These are phyloP conservation scores for Ascoidea asiatica DNA, from an alignment of 805 yeast genomes.

Conservation along the genomic window DNA sequence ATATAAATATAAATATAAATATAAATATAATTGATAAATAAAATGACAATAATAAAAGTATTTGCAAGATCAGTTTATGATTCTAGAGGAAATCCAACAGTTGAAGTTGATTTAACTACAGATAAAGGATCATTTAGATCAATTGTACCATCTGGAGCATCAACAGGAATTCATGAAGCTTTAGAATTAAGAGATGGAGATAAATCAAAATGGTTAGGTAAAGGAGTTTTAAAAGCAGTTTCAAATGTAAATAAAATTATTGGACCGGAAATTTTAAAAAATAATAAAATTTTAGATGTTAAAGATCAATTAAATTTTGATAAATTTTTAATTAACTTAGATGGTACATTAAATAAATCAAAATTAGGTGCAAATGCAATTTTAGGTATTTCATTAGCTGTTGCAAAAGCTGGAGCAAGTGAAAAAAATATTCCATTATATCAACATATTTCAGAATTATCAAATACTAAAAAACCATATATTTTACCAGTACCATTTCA, in stretches of 20 bases:
- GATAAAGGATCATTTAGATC: slow-evolving; percentile 90
- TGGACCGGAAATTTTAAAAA: slow-evolving; percentile 86
- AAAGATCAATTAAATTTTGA: slow-evolving; percentile 80
- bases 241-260: slow-evolving; percentile 88
- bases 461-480: slow-evolving; percentile 58
- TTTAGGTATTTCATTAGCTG: slow-evolving; percentile 95
- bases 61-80: slow-evolving; percentile 97
- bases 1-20: too few relatives aligned
- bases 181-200: slow-evolving; percentile 97
- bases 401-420: slow-evolving; percentile 97
- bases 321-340: slow-evolving; percentile 72
- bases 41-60: slow-evolving; percentile 78
- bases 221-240: slow-evolving; percentile 97
- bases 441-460: slow-evolving; percentile 73
- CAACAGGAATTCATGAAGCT: slow-evolving; percentile 98
- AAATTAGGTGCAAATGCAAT: slow-evolving; percentile 98
- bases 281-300: slow-evolving; percentile 70
- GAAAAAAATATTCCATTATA: slow-evolving; percentile 88
- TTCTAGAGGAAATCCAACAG: slow-evolving; percentile 99
- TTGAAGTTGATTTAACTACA: slow-evolving; percentile 93
- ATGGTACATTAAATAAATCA: slow-evolving; percentile 95
- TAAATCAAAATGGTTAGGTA: slow-evolving; percentile 95
- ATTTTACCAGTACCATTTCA: slow-evolving; percentile 99
- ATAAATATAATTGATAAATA: too few relatives aligned
- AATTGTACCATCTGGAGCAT: slow-evolving; percentile 98